Evolutionary conservation across 768 basidiomycete genomes (phyloP), one percentile per base, ranked within the genome.

Genomic region (Calocera viscosa): DNA sequence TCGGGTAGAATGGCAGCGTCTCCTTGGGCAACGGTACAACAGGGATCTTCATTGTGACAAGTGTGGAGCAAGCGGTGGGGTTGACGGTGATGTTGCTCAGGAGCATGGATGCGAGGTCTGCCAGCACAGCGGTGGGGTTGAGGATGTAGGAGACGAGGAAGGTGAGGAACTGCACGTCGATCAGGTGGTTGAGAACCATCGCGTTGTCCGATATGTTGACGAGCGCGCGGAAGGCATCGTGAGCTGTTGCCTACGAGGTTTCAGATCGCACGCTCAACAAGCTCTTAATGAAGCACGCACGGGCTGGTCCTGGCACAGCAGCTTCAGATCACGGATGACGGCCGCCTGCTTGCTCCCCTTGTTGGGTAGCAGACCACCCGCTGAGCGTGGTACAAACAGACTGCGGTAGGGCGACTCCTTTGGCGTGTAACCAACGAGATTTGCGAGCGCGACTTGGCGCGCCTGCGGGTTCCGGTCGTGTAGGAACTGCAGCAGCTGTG

Each of bases 31-130:
- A 80, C 10, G 78, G 75, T 19, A 90, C 80, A 49, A 94, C 78
- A 1, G 85, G 77, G 60, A 96, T 81, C 67, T 83, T 83, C 49
- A 94, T 78, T 1, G 79, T 79, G 3, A 92, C 77, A 10, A 98
- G 75, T 8, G 81, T 75, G 11, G 82, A 78, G 70, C 90, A 88
- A 65, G 89, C 82, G 0, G 82, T 76, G 1, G 89, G 80, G 49
- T 90, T 86, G 2, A 89, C 82, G 10, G 92, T 90, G 35, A 96
- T 78, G 77, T 98, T 98, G n/a, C 94, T 95, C 11, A 98, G 82
- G 1, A 97, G 81, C 95, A 98, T 98, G n/a, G 91, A 83, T 1
- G 94, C 92, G 22, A 98, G 84, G 79, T 97, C 94, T 35, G 93
- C 92, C 30, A 97, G 87, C 67, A 88, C 85, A 11, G 94, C 86